Base-by-base conservation (phyloP, 129 eudicot species). In the Flaveria robusta region DNA sequence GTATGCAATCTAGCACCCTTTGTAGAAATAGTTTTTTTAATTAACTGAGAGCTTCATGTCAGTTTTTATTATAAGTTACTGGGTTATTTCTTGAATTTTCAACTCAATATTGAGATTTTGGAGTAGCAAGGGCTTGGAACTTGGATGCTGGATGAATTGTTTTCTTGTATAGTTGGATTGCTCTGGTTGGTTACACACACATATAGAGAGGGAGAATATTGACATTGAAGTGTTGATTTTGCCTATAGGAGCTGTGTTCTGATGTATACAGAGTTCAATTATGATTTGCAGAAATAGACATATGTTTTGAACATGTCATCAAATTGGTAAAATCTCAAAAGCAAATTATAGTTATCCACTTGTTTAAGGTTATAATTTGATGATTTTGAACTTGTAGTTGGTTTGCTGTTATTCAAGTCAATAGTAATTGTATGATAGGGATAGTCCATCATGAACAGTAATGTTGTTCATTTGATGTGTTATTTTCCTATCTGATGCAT, bases 201-300 rank as follows among this genome's bases (percentile, higher is more conserved):
- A 24, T 0, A n/a, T n/a, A n/a, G n/a, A n/a, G n/a, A n/a, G n/a
- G n/a, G n/a, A 51, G 1, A 49, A 60, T 26, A 60, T 26, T 3
- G 41, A 26, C 19, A 3, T 24, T 26, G 67, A 60, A 60, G 12
- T 60, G 67, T 60, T 60, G 65, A 58, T 12, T 56, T 20, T 31
- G 15, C 15, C 64, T 22, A 56, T 56, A 56, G 29, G 37, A 31
- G 5, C 37, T 31, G 37, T 31, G 37, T 31, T 31, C 37, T 31
- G 4, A 31, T 31, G 37, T 31, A 31, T 31, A 31, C 27, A 1
- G 37, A 31, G 34, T 3, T 37, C 3, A 8, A 5, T 31, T 5
- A 16, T 64, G 37, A 18, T 76, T 29, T 63, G 26, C n/a, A 42
- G 79, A 26, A 52, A 14, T 75, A 14, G 29, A n/a, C 12, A 19